These are phyloP conservation scores for Cyanidiococcus yangmingshanensis DNA, from an alignment of 23 red algal genomes.

Conservation along the genomic window DNA sequence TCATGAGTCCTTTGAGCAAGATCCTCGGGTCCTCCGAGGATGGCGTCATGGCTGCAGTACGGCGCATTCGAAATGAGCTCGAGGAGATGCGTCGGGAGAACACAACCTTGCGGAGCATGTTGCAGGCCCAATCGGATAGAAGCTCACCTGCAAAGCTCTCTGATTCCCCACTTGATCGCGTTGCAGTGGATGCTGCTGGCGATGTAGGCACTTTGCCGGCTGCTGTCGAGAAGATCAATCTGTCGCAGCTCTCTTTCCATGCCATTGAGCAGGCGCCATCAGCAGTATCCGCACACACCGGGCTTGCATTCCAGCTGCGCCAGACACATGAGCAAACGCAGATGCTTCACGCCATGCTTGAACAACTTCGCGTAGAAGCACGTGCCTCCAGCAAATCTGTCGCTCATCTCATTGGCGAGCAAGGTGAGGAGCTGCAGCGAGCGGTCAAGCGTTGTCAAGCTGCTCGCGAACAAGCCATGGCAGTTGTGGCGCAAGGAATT, in stretches of 20 bases:
- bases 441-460: not conserved
- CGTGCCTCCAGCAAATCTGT: not conserved
- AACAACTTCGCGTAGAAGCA: constrained; percentile 30
- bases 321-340: constrained; percentile 23
- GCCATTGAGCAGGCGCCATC: not conserved
- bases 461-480: not conserved
- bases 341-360: constrained; percentile 20
- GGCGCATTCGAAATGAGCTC: constrained; percentile 18
- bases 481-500: constrained; percentile 52
- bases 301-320: not conserved
- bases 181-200: not conserved
- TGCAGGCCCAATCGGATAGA: not conserved
- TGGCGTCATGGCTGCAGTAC: constrained; percentile 2
- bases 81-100: constrained; percentile 27
- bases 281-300: not conserved
- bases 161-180: not conserved
- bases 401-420: not conserved
- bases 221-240: not conserved
- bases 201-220: not conserved
- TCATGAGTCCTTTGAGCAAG: constrained; percentile 16
- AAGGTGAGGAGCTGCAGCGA: not conserved
- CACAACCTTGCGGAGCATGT: constrained; percentile 14
- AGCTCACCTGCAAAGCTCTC: not conserved
- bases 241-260: not conserved
- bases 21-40: constrained; percentile 17